Percentiles rank a stretch among this genome's conserved stretches.
phyloP scores from a whole-genome alignment of 495 filamentous ascomycete genomes.

The Mycothermus thermophilus region DNA sequence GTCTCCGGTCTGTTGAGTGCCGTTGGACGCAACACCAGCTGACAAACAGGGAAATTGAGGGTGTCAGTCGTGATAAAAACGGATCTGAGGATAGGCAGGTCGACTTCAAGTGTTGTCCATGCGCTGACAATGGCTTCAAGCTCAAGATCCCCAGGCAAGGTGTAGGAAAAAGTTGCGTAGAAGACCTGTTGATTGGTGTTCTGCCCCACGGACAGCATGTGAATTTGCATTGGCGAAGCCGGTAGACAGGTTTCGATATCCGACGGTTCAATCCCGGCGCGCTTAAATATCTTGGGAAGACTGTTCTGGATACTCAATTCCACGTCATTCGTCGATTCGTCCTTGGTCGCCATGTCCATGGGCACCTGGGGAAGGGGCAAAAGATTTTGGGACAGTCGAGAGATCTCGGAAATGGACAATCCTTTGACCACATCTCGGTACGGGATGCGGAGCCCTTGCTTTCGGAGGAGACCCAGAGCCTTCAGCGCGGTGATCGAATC shows the following conservation, averaged over 20 bases:
- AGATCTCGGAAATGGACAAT: conserved; percentile 47
- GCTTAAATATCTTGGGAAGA: too few species aligned
- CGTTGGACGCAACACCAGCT: conserved; percentile 19
- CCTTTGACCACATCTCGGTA: conserved; percentile 55
- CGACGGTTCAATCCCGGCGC: conserved; percentile 22
- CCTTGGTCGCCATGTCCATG: too few species aligned
- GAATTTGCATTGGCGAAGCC: conserved; percentile 56
- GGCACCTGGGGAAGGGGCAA: not conserved
- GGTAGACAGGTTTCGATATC: too few species aligned
- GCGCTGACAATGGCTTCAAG: conserved; percentile 26
- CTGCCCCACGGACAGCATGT: conserved; percentile 56
- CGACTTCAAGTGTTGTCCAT: conserved; percentile 42
- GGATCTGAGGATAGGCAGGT: conserved; percentile 49
- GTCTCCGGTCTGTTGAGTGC: not conserved
- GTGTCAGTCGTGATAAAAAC: conserved; percentile 39
- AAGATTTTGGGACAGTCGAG: not conserved
- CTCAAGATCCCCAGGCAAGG: conserved; percentile 21
- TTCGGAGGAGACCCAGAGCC: conserved; percentile 48
- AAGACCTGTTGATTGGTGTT: conserved; percentile 46
- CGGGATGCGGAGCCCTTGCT: conserved; percentile 40
- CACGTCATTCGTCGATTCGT: too few species aligned
- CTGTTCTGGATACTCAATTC: too few species aligned
- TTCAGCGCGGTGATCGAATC: conserved; percentile 86
- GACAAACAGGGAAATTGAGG: conserved; percentile 40
- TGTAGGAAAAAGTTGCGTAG: conserved; percentile 49